Conservation (phyloP, 1,284 basidiomycete species). For the Ustilago hordei region DNA sequence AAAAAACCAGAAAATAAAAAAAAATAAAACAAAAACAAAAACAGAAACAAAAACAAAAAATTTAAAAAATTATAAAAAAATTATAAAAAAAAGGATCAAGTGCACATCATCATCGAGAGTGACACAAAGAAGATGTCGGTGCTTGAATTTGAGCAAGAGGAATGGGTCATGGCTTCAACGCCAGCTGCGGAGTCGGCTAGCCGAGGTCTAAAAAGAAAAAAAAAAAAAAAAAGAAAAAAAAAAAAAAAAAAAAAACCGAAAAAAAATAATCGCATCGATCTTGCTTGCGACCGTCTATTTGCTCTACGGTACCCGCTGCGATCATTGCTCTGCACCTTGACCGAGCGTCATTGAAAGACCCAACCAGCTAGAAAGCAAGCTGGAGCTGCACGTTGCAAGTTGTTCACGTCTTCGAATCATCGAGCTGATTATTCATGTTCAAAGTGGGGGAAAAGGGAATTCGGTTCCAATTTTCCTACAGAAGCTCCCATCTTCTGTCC, state of each 20-base stretch:
- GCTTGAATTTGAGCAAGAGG: constrained; percentile 10
- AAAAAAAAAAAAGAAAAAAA: constrained; percentile 35
- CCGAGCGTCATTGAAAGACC: too few relatives aligned
- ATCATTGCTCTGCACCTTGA: too few relatives aligned
- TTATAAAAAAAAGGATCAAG: background rate
- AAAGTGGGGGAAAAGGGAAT: too few relatives aligned
- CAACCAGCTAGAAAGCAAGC: too few relatives aligned
- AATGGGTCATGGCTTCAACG: constrained; percentile 5
- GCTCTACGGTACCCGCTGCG: too few relatives aligned
- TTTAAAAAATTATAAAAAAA: too few relatives aligned
- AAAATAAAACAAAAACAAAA: background rate
- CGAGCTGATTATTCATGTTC: too few relatives aligned
- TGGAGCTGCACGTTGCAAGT: too few relatives aligned
- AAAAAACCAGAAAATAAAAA: background rate
- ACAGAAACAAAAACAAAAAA: too few relatives aligned
- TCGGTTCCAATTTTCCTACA: background rate
- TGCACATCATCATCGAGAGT: constrained; percentile 10
- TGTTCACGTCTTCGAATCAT: too few relatives aligned
- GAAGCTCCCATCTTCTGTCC: background rate
- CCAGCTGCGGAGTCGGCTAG: constrained; percentile 38
- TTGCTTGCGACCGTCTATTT: background rate
- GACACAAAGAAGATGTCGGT: constrained; percentile 11
- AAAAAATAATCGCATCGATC: constrained; percentile 27
- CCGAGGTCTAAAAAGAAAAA: constrained; percentile 40
- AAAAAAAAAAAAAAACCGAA: constrained; percentile 36